Percentiles rank a stretch among this genome's conserved stretches.
Evolutionary conservation across 129 eudicot species (phyloP).

Genomic region (Scalesia atractyloides): DNA sequence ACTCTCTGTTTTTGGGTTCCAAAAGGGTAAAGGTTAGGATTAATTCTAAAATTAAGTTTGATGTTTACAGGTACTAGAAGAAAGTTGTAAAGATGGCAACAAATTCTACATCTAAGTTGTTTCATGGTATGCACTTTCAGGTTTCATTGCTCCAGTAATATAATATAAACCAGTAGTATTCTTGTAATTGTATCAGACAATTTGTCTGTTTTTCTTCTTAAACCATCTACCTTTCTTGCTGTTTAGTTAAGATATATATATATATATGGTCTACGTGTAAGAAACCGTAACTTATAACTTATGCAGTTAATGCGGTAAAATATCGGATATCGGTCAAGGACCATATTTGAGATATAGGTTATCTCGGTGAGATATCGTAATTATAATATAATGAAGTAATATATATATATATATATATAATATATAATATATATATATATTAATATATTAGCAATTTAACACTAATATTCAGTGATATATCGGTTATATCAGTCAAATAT

Average conservation of each 20-base stretch:
- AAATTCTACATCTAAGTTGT: slow-evolving; percentile 18
- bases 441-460: no score
- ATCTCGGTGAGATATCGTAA: no score
- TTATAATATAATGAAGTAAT: no score
- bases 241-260: neutral
- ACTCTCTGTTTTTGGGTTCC: slow-evolving; percentile 1
- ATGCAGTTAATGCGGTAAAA: no score
- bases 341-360: no score
- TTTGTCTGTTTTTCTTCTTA: neutral
- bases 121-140: slow-evolving; percentile 22
- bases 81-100: slow-evolving; percentile 29
- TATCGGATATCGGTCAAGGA: no score
- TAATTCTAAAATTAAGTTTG: neutral
- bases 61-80: slow-evolving; percentile 24
- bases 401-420: no score
- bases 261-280: slow-evolving; percentile 15
- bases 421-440: no score
- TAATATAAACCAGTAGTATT: neutral
- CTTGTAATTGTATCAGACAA: neutral
- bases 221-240: neutral
- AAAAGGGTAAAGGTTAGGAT: slow-evolving; percentile 10
- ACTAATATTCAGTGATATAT: no score
- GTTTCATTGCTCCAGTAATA: slow-evolving; percentile 16
- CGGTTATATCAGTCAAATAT: no score
- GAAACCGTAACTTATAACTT: no score